Evolutionary conservation across 2,329 filamentous ascomycete genomes (phyloP).

Genomic region (Verruconis gallopava): DNA sequence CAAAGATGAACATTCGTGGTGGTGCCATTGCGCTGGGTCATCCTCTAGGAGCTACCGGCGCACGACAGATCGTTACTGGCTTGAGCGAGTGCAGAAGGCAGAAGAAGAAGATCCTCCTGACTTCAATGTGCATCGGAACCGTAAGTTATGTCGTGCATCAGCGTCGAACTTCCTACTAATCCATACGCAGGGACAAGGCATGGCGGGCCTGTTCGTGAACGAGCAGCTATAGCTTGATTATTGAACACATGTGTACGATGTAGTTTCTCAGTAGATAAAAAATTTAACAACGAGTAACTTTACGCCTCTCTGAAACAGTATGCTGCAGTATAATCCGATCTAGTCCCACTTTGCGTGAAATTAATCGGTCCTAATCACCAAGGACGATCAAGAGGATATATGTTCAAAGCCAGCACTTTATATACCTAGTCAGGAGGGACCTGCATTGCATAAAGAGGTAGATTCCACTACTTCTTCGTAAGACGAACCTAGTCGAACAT

Average conservation of each 20-base stretch:
- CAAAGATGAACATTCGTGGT: conserved; percentile 70
- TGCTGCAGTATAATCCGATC: no score
- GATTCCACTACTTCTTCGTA: no score
- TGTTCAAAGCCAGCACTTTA: no score
- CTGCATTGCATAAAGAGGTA: no score
- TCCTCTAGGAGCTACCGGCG: conserved; percentile 66
- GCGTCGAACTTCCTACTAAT: not conserved
- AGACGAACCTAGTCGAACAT: no score
- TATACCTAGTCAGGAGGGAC: no score
- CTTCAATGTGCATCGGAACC: conserved; percentile 73
- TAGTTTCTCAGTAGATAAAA: no score
- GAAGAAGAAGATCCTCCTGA: conserved; percentile 83
- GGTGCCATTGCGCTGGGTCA: conserved; percentile 76
- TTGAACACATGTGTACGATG: not conserved
- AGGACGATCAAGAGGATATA: no score
- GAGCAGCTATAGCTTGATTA: conserved; percentile 36
- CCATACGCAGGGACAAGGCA: conserved; percentile 39
- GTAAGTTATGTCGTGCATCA: conserved; percentile 16
- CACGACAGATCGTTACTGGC: conserved; percentile 77
- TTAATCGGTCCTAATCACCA: no score
- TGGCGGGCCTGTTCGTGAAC: conserved; percentile 54
- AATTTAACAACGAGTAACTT: no score
- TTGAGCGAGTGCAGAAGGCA: conserved; percentile 70
- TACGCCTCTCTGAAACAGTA: no score
- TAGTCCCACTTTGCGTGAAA: no score